Evolutionary conservation across 2,329 filamentous ascomycete genomes (phyloP), one percentile per base, ranked within the genome.

Genomic region (Aspergillaceae sp.): DNA sequence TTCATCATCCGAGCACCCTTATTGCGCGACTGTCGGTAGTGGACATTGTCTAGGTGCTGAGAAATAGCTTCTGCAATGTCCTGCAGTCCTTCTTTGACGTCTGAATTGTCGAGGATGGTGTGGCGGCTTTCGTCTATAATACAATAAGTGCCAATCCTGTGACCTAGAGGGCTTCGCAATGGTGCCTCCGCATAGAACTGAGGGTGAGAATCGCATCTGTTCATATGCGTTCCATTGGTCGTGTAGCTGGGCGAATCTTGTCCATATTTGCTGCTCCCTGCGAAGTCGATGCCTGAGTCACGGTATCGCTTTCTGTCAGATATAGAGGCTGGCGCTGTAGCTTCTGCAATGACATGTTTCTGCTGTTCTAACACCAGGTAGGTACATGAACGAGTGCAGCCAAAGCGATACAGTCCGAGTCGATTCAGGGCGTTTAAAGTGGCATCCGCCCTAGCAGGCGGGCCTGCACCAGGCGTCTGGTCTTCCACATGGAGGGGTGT

Each of bases 111-210:
- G 9, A 84, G 61, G 0, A 70, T 70, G 0, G 43, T 30, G 5
- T 77, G 73, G 0, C 76, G 73, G 26, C 69, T 68, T 40, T 80
- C 72, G 52, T 83, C 79, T 0, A 80, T 68, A 2, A 84, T 74
- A 42, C 75, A 74, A 49, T 78, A 80, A 4, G 71, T 72, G 7
- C 81, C 82, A 42, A 84, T 78, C 26, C 72, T 67, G 46, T 75
- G 72, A 27, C 77, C 74, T 34, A 70, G 72, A 2, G 71, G 72
- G 5, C 75, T 78, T 37, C 71, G 68, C 40, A 85, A 75, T 0
- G 81, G 81, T 0, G 83, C 78, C n/a, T 75, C 75, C 4, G 75
- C 76, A 19, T 19, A 19, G 19, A 19, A 19, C 19, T 19, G 19
- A 19, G 19, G 19, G 19, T 19, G 19, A 19, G 72, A 49, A 48